Percentiles rank a stretch among this genome's conserved stretches.
Evolutionary conservation across 352 stramenopile species (phyloP).

Genomic region (Phytophthora ramorum): DNA sequence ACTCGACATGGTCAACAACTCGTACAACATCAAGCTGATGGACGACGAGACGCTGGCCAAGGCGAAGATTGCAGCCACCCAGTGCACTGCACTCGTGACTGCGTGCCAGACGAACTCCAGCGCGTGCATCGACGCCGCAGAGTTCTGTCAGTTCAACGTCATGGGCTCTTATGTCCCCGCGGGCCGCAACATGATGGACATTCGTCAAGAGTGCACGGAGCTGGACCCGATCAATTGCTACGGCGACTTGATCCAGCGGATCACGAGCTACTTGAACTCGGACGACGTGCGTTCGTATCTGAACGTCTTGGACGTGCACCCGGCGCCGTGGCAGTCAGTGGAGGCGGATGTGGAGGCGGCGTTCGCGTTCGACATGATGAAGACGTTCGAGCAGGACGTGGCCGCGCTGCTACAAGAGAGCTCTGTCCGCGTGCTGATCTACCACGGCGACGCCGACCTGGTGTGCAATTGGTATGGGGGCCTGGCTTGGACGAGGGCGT

Average conservation of each 20-base stretch:
- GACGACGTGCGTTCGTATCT: conserved; percentile 40
- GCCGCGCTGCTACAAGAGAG: conserved; percentile 77
- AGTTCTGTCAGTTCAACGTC: conserved; percentile 32
- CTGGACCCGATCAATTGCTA: conserved; percentile 37
- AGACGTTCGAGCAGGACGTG: conserved; percentile 89
- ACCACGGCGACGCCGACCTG: conserved; percentile 96
- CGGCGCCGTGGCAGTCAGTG: conserved; percentile 64
- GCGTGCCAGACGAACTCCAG: conserved; percentile 34
- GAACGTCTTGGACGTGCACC: conserved; percentile 30
- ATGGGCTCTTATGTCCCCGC: conserved; percentile 25
- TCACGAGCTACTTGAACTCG: conserved; percentile 66
- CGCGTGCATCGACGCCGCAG: conserved; percentile 29
- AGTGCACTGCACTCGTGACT: conserved; percentile 43
- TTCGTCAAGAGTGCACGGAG: conserved; percentile 46
- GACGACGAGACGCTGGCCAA: conserved; percentile 28
- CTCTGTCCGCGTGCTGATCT: conserved; percentile 90
- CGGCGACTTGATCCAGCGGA: conserved; percentile 33
- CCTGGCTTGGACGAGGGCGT: conserved; percentile 89
- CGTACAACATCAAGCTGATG: conserved; percentile 63
- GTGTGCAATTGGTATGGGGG: conserved; percentile 97
- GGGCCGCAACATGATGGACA: conserved; percentile 64
- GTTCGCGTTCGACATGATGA: conserved; percentile 89
- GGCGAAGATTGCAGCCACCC: conserved; percentile 25
- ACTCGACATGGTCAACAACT: conserved; percentile 65
- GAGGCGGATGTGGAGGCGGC: conserved; percentile 23